Evolutionary conservation across 176 grass and related monocot species (phyloP), one percentile per base, ranked within the genome.

Genomic region (Themeda triandra): DNA sequence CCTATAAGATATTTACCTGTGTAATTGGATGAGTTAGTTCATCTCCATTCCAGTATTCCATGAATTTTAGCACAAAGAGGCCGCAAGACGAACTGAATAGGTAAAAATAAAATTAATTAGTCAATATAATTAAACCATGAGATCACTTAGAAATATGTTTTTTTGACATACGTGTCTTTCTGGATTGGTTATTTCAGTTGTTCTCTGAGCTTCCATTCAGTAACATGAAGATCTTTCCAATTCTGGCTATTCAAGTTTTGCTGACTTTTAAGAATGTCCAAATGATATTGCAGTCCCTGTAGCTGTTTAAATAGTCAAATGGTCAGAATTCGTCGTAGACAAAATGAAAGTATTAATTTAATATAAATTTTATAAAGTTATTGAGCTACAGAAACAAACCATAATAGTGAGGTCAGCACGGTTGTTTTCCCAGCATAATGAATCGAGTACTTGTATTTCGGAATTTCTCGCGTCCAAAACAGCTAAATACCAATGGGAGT

Each of bases 81-180:
- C 76, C 76, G 42, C 76, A 78, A 12, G 56, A 78, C 63, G 76
- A 63, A 36, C 76, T 78, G 14, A 13, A 77, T 17, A 24, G 2
- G 32, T 59, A 5, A 7, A 7, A 77, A 23, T 54, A 54, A 8
- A 6, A 8, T 21, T 18, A 7, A 54, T 0, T 54, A 54, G 15
- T 54, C 19, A 21, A 23, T 8, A 23, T 21, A 54, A 8, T 8
- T 4, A 18, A 21, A 14, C 13, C 44, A 3, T 0, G 0, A 54
- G 5, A 54, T 54, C 1, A 7, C 0, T 54, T 19, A 7, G 6
- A 21, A 6, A 18, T 6, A 21, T 53, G 1, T 18, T 0, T 54
- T 54, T 54, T 23, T 23, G 21, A 54, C 7, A 35, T 77, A 60
- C 53, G 12, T 15, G 6, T 77, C 53, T 77, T 27, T 15, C 3